Evolutionary conservation across 2,329 filamentous ascomycete genomes (phyloP), one percentile per base, ranked within the genome.

Genomic region (Teratosphaeria zuluensis): DNA sequence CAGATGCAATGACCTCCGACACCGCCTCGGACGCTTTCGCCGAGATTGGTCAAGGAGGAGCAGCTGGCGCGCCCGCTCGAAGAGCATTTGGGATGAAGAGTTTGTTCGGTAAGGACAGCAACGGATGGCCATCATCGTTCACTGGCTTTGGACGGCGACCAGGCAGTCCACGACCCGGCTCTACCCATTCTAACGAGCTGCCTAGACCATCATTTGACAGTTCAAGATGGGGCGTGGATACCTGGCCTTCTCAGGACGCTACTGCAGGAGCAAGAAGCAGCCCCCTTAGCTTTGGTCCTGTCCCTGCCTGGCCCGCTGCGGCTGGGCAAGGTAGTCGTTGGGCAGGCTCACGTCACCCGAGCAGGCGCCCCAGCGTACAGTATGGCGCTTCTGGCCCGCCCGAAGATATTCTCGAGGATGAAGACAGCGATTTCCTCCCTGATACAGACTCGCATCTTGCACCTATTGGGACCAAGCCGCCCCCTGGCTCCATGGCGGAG

Each of bases 171-270:
- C 78, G 88, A 19, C 87, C 88, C 12, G 78, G 66, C 55, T 63
- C 76, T 65, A 70, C 76, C 6, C 71, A 74, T 58, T 73, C 71
- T 0, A 80, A 80, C 4, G 87, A 89, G 59, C 78, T 92, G 56
- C 87, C 89, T 1, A 81, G 89, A 54, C 90, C 89, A 5, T 92
- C 89, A 1, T 88, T 87, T 1, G 90, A 94, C 62, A 89, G 86
- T 62, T 83, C 60, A 30, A 64, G 69, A 9, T 73, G 85, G 54
- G 88, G 63, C 6, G 64, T 66, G 1, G 69, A 70, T 55, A 59
- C 62, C 14, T 70, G 69, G 69, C 65, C 68, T 9, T 63, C 65
- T 24, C 59, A 32, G 14, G 69, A 70, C 56, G 64, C 61, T 14
- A 63, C 60, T 53, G 63, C 71, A 16, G 68, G 73, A 12, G 70